Base-by-base conservation (phyloP, 228 moss, liverwort and hornwort species). In the Sphagnum magellanicum region DNA sequence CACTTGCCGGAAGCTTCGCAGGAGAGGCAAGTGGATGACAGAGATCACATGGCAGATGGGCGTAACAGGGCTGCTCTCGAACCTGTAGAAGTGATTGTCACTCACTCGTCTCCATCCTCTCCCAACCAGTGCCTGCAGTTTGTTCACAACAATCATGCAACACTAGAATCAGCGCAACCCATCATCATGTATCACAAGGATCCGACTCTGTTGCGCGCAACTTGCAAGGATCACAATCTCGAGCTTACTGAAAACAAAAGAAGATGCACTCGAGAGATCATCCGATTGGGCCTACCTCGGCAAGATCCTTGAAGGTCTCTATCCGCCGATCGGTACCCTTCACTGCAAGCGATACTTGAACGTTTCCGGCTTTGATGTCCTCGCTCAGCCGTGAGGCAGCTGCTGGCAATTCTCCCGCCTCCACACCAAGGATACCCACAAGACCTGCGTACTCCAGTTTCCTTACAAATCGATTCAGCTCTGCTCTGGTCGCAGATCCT, bases 31-130 rank as follows among this genome's bases (percentile, higher is more conserved):
- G 10, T 58, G 58, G 58, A 58, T 58, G 58, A 58, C 58, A 10
- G 58, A 58, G 58, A 58, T 14, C 58, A 58, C 10, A 14, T 58
- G 14, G 58, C 58, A 58, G 58, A 14, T 14, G 10, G 58, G 58
- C 58, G 58, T 14, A 14, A 58, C 58, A 10, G 58, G 14, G 32
- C 32, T 32, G 32, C 32, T 32, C 63, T 63, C 63, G 5, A 63
- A 32, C 16, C 63, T 63, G 63, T 63, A 32, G 63, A 15, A 63
- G 63, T 63, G 63, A 32, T 32, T 15, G 6, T 63, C 63, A 32
- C 46, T 63, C 63, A 63, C 63, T 63, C 63, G 32, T 32, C 16
- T 63, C 63, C 63, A 63, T 32, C 63, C 63, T 8, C 47, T 63
- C 16, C 16, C 17, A 32, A 63, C 46, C 12, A 63, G 63, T 32